A percentile compares a stretch with the other conserved stretches of the same genome.
Evolutionary conservation across 129 eudicot species (phyloP).

Genomic region (Escallonia herrerae): DNA sequence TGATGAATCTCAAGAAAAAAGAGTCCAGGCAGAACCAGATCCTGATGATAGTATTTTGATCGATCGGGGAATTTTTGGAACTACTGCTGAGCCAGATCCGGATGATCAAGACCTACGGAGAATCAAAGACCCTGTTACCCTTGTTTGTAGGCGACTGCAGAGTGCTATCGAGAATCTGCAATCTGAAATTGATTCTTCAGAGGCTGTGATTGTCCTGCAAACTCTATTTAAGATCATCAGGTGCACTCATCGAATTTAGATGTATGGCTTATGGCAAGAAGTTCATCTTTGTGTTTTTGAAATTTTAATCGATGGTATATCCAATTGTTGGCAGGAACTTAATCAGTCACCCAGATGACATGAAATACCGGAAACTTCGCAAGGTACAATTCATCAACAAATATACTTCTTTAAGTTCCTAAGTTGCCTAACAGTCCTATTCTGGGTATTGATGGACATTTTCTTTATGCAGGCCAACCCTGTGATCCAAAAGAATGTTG

Average conservation of each 20-base stretch:
- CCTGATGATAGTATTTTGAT: constrained; percentile 23
- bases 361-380: constrained; percentile 66
- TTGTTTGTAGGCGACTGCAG: constrained; percentile 50
- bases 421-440: background rate
- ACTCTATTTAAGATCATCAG: constrained; percentile 68
- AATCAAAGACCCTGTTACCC: constrained; percentile 74
- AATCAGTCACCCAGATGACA: constrained; percentile 73
- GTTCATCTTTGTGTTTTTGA: too few species aligned
- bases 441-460: background rate
- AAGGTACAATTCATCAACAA: constrained; percentile 44
- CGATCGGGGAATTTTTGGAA: background rate
- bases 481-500: constrained; percentile 62
- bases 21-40: constrained; percentile 27
- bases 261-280: background rate
- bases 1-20: constrained; percentile 12
- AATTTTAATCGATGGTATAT: background rate
- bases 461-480: constrained; percentile 66
- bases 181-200: constrained; percentile 55
- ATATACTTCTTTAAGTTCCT: background rate
- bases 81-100: constrained; percentile 36
- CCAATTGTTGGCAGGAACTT: constrained; percentile 46
- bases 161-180: constrained; percentile 57
- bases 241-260: constrained; percentile 14
- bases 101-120: constrained; percentile 66
- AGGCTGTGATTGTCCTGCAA: constrained; percentile 41